Percentiles rank a stretch among this genome's conserved stretches.
Conservation (phyloP, 805 yeast genomes). For the Myxozyma nipponensis region DNA sequence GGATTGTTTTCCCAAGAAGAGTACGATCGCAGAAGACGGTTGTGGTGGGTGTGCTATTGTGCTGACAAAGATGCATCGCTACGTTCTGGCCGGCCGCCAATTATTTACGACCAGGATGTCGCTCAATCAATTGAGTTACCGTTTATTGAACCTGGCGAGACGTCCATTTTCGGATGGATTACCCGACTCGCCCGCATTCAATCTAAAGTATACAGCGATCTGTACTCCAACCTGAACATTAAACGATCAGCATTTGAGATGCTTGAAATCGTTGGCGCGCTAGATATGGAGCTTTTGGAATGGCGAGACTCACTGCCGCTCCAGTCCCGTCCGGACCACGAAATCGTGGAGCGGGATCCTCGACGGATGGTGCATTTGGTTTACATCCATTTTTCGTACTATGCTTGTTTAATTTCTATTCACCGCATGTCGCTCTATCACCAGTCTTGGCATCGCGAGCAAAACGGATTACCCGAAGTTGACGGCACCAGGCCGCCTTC, state of each 20-base stretch:
- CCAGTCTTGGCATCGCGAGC: slow-evolving; percentile 17
- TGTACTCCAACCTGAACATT: slow-evolving; percentile 21
- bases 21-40: slow-evolving; percentile 14
- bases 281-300: slow-evolving; percentile 27
- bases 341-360: slow-evolving; percentile 20
- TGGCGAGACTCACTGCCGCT: slow-evolving; percentile 30
- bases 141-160: neutral
- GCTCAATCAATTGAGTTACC: slow-evolving; percentile 5
- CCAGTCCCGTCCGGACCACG: slow-evolving; percentile 28
- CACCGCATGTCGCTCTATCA: slow-evolving; percentile 30
- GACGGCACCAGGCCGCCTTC: slow-evolving; percentile 1
- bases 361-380: slow-evolving; percentile 10
- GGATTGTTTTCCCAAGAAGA: slow-evolving; percentile 13
- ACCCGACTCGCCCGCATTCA: slow-evolving; percentile 16
- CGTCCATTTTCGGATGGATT: slow-evolving; percentile 5
- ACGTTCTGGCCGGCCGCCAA: slow-evolving; percentile 28
- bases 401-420: slow-evolving; percentile 24
- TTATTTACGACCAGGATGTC: slow-evolving; percentile 22
- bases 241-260: slow-evolving; percentile 19
- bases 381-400: slow-evolving; percentile 25
- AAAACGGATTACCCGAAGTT: neutral
- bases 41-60: slow-evolving; percentile 29
- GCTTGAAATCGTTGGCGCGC: slow-evolving; percentile 26
- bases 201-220: slow-evolving; percentile 18
- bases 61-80: slow-evolving; percentile 24